Evolutionary conservation across 306 rosid genomes (phyloP).

Genomic region (Luffa acutangula): DNA sequence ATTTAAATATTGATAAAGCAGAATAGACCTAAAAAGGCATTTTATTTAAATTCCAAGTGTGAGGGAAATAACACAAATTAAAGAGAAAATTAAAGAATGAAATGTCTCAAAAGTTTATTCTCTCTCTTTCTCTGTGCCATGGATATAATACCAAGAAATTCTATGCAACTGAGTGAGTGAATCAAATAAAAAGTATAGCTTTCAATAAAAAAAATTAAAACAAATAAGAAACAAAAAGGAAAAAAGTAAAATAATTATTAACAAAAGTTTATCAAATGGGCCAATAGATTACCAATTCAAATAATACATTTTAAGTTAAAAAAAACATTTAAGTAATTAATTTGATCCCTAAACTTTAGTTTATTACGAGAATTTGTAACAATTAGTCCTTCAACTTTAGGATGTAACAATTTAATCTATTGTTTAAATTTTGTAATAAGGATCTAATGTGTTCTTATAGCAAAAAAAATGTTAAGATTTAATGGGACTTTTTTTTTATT

Average conservation of each 20-base stretch:
- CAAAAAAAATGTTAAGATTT: too few relatives aligned
- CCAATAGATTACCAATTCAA: too few relatives aligned
- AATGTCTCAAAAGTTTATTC: background rate
- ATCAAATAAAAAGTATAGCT: background rate
- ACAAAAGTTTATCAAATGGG: background rate
- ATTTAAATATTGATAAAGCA: slow-evolving; percentile 3
- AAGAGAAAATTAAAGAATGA: background rate
- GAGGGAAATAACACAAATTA: background rate
- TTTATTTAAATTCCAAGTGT: background rate
- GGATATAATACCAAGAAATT: background rate
- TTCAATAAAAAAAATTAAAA: too few relatives aligned
- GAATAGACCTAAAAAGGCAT: background rate
- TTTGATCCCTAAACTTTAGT: too few relatives aligned
- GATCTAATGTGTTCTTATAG: too few relatives aligned
- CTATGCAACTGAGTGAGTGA: background rate
- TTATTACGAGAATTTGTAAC: too few relatives aligned
- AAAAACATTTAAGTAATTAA: too few relatives aligned
- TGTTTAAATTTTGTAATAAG: too few relatives aligned
- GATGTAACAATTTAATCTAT: too few relatives aligned
- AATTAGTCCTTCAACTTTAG: too few relatives aligned
- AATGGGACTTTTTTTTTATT: too few relatives aligned
- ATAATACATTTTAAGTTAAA: too few relatives aligned
- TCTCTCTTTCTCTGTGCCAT: background rate
- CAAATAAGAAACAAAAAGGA: background rate
- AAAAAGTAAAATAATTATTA: background rate